Evolutionary conservation across 208 protist genomes (phyloP).

Genomic region (Acanthamoeba pearcei): DNA sequence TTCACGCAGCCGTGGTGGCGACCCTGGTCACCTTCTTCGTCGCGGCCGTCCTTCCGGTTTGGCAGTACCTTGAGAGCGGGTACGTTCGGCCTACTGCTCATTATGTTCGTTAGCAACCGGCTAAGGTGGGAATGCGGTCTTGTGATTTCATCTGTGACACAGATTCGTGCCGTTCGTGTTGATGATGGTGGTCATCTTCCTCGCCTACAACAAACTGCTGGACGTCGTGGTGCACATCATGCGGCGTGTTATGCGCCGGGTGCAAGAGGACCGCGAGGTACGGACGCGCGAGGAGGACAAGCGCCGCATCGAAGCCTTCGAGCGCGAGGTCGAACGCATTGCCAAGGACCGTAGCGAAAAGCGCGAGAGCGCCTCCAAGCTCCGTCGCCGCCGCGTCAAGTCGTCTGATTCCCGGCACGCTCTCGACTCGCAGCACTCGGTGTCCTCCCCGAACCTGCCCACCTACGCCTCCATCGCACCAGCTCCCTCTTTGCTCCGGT

Average conservation of each 20-base stretch:
- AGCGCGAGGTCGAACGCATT: background rate
- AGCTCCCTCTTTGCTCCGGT: background rate
- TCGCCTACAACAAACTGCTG: conserved; percentile 40
- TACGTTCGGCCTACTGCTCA: background rate
- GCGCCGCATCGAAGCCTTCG: background rate
- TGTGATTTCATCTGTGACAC: background rate
- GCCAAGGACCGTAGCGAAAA: conserved; percentile 10
- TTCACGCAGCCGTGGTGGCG: conserved; percentile 5
- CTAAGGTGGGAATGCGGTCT: background rate
- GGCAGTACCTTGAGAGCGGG: conserved; percentile 43
- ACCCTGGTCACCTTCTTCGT: conserved; percentile 54
- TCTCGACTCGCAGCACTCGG: background rate
- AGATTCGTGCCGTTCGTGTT: conserved; percentile 67
- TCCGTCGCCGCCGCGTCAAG: background rate
- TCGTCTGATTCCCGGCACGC: background rate
- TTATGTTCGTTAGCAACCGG: background rate
- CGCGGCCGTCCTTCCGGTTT: conserved; percentile 37
- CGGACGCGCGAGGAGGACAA: background rate
- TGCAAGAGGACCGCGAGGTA: background rate
- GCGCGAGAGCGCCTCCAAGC: background rate
- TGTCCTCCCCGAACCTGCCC: background rate
- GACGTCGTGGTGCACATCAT: background rate
- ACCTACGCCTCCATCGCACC: background rate
- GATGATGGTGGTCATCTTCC: conserved; percentile 67
- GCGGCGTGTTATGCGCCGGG: background rate